Evolutionary conservation across 148 eudicot genomes (phyloP), one percentile per base, ranked within the genome.

Genomic region (Diospyros kaki): DNA sequence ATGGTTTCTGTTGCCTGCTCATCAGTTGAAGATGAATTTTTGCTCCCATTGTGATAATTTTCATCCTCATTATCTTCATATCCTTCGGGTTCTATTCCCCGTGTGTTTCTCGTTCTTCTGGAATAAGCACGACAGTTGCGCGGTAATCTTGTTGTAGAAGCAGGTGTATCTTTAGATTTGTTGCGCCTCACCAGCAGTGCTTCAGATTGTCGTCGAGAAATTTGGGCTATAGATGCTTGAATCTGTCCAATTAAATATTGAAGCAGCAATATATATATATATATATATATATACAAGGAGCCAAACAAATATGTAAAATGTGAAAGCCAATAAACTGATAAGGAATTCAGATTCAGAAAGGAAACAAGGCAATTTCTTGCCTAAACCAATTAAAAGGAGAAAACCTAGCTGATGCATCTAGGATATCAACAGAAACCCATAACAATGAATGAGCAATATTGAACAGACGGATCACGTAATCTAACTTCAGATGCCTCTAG

Each of bases 1-100:
- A 75, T 80, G 58, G 38, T 74, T 80, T 84, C 85, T 39, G 41
- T 45, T 61, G 75, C 76, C 63, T 64, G 73, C 56, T 86, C 89
- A 76, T 82, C 80, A 39, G 81, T 69, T 55, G 75, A 79, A 50
- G 83, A 81, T 56, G 71, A 73, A 63, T 68, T 75, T 81, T 64
- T 81, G 52, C 8, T 48, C 52, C 52, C 52, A 48, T 48, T 48
- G 52, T 48, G 4, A 8, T 48, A 0, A 48, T 48, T 48, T 48
- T 48, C 52, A 48, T 48, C 52, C 52, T 48, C 52, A 8, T 48
- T 48, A 48, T 48, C 8, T 48, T 48, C 6, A 8, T 4, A 48
- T 48, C 52, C 72, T 52, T 52, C 55, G 15, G 54, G 28, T 28
- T 67, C 72, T 48, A 38, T 51, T 69, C 59, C 72, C 53, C 59